phyloP scores from a whole-genome alignment of 78 protist species.

The Blattamonas nauphoetae region DNA sequence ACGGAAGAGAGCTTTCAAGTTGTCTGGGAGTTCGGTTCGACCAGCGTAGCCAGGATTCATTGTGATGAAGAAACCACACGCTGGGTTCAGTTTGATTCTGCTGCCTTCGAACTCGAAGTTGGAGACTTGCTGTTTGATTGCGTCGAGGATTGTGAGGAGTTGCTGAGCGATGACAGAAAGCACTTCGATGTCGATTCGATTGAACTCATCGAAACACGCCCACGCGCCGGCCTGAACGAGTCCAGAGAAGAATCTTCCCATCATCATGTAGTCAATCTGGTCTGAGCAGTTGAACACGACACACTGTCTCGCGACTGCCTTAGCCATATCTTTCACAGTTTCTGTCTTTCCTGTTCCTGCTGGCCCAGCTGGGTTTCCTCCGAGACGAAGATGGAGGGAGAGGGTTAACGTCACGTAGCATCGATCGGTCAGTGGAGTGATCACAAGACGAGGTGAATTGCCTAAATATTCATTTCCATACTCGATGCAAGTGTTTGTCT shows the following conservation, averaged over 20 bases:
- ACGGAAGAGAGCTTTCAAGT: slow-evolving; percentile 71
- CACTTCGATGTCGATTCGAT: slow-evolving; percentile 62
- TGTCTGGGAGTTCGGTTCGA: slow-evolving; percentile 80
- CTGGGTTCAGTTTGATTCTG: slow-evolving; percentile 33
- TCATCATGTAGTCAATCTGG: slow-evolving; percentile 52
- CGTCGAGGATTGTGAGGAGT: slow-evolving; percentile 30
- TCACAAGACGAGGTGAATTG: slow-evolving; percentile 54
- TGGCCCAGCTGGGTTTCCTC: slow-evolving; percentile 77
- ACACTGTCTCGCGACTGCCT: slow-evolving; percentile 51
- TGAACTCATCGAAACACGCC: slow-evolving; percentile 78
- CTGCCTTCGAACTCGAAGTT: slow-evolving; percentile 35
- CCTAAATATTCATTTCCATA: slow-evolving; percentile 75
- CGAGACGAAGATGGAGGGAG: slow-evolving; percentile 51
- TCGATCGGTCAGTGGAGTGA: slow-evolving; percentile 84
- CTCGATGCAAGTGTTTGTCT: slow-evolving; percentile 22
- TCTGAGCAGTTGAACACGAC: slow-evolving; percentile 69
- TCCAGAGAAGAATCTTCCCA: slow-evolving; percentile 56
- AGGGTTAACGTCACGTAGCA: slow-evolving; percentile 48
- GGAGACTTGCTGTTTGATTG: slow-evolving; percentile 4
- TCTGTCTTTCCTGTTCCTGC: slow-evolving; percentile 88
- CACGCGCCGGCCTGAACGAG: slow-evolving; percentile 68
- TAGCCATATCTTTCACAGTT: slow-evolving; percentile 61
- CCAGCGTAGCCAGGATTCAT: slow-evolving; percentile 91
- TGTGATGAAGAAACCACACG: slow-evolving; percentile 71
- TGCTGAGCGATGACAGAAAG: slow-evolving; percentile 62